phyloP scores from a whole-genome alignment of 306 rosid genomes.

The Alnus rubra region DNA sequence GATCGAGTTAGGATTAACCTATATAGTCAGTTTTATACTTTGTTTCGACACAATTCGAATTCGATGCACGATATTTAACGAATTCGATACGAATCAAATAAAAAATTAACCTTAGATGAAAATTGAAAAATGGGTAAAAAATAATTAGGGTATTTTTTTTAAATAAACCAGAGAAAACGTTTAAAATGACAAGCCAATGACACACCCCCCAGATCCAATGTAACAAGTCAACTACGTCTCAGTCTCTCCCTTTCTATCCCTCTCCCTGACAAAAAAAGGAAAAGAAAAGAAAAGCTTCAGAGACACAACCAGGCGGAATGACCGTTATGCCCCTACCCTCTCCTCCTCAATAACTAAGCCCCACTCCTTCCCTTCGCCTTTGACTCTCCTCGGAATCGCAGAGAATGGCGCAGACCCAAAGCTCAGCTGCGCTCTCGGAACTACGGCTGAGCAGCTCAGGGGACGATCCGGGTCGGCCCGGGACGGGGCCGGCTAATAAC shows the following conservation, averaged over 20 bases:
- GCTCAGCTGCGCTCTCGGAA: background rate
- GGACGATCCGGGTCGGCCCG: constrained; percentile 42
- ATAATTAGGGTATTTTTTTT: no score
- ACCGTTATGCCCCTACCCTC: constrained; percentile 51
- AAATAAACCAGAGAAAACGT: constrained; percentile 15
- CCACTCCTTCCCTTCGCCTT: background rate
- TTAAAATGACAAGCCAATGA: constrained; percentile 43
- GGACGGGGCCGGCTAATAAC: background rate
- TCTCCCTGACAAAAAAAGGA: constrained; percentile 10
- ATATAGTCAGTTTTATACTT: no score
- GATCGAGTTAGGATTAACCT: no score
- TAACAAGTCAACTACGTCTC: constrained; percentile 53
- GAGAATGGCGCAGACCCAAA: background rate
- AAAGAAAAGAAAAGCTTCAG: constrained; percentile 1
- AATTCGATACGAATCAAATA: no score
- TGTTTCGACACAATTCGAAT: no score
- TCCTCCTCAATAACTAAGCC: background rate
- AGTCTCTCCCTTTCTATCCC: constrained; percentile 35
- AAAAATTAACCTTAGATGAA: no score
- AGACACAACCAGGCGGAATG: constrained; percentile 23
- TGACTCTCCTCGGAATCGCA: background rate
- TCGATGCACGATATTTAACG: no score
- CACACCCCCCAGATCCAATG: constrained; percentile 35
- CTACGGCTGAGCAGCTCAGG: background rate
- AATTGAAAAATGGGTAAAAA: no score